These are phyloP conservation scores for Salvia splendens DNA, from an alignment of 257 asterid species.

Conservation along the genomic window DNA sequence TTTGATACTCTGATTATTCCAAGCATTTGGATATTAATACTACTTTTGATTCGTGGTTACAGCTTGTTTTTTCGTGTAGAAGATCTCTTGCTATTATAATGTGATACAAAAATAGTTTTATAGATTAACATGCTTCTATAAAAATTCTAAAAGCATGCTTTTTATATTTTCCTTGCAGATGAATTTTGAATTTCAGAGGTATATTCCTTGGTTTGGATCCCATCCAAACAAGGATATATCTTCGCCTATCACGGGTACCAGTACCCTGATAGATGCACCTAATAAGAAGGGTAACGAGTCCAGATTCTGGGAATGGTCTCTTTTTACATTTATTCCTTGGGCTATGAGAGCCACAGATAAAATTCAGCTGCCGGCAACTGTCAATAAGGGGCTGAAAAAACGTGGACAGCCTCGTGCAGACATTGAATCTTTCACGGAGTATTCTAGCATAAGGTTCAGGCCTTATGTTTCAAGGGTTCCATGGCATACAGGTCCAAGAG, in stretches of 20 bases:
- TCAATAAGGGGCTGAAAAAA: slow-evolving; percentile 65
- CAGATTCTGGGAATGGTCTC: slow-evolving; percentile 58
- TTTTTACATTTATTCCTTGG: slow-evolving; percentile 62
- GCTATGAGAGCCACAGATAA: slow-evolving; percentile 48
- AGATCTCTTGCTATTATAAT: background rate
- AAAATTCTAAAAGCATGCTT: background rate
- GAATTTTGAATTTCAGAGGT: slow-evolving; percentile 52
- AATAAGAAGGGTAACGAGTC: slow-evolving; percentile 41
- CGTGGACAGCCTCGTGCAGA: slow-evolving; percentile 42
- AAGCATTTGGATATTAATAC: slow-evolving; percentile 24
- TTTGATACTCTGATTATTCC: slow-evolving; percentile 4
- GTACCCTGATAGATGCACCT: slow-evolving; percentile 41
- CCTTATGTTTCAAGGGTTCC: slow-evolving; percentile 92
- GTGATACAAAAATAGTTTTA: background rate
- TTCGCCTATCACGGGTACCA: slow-evolving; percentile 39
- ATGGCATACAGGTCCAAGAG: slow-evolving; percentile 94
- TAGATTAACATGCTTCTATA: background rate
- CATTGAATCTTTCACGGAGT: slow-evolving; percentile 39
- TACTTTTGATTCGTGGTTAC: background rate
- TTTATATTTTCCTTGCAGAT: slow-evolving; percentile 34
- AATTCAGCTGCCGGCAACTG: slow-evolving; percentile 71
- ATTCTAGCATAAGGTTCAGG: slow-evolving; percentile 67
- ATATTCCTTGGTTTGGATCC: slow-evolving; percentile 53
- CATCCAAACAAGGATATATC: slow-evolving; percentile 51
- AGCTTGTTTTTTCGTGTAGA: background rate